phyloP scores from a whole-genome alignment of 2,329 filamentous ascomycete species.

The Fusarium hostae region DNA sequence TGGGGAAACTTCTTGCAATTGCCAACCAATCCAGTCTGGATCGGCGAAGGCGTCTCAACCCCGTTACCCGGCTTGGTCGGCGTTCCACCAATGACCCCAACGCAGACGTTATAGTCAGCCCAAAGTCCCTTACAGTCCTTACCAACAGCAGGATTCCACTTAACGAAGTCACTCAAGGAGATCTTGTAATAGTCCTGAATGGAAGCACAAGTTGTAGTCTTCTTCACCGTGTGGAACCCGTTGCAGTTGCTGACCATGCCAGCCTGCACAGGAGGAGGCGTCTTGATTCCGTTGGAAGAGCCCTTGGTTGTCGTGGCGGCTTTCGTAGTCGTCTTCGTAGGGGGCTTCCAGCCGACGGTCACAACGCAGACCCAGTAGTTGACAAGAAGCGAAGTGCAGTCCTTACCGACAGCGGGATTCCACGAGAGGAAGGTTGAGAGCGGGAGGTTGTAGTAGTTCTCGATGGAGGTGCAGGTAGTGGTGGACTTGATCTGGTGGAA shows the following conservation, averaged over 20 bases:
- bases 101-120: constrained; percentile 10
- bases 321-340: background rate
- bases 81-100: constrained; percentile 7
- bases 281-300: background rate
- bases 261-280: background rate
- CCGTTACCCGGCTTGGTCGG: background rate
- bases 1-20: background rate
- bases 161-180: background rate
- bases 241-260: background rate
- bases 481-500: background rate
- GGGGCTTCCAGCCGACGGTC: background rate
- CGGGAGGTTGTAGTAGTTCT: background rate
- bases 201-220: background rate
- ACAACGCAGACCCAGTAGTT: background rate
- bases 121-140: background rate
- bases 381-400: background rate
- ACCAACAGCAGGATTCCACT: background rate
- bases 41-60: background rate
- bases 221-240: background rate
- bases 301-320: background rate
- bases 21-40: background rate
- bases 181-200: constrained; percentile 7
- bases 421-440: background rate
- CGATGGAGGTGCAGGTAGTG: background rate
- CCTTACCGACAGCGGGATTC: background rate